phyloP scores from a whole-genome alignment of 1,139 yeast species.

The Geotrichum bryndzae region DNA sequence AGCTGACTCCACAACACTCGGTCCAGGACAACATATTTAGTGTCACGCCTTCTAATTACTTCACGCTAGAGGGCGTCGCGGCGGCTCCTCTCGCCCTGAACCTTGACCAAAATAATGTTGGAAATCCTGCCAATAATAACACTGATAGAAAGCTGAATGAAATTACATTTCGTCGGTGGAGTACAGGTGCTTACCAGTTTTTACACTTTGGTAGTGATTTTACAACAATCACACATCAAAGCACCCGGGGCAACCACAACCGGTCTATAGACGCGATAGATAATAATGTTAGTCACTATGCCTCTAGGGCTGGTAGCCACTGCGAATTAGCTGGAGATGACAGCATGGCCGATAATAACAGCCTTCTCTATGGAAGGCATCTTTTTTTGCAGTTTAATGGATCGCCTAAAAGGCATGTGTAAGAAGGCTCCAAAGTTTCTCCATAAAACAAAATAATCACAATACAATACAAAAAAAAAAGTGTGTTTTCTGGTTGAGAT shows the following conservation, averaged over 20 bases:
- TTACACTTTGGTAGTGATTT: not conserved
- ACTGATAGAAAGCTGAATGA: not conserved
- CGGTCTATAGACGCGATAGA: not conserved
- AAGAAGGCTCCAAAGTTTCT: not conserved
- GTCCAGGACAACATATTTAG: not conserved
- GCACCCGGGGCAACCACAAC: not conserved
- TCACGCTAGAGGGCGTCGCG: not conserved
- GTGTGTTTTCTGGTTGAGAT: too few relatives aligned
- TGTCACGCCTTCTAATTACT: not conserved
- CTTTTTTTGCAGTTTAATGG: not conserved
- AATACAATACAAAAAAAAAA: too few relatives aligned
- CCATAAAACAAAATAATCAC: too few relatives aligned
- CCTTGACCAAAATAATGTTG: not conserved
- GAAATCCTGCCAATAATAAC: not conserved
- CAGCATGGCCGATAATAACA: not conserved
- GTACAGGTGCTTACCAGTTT: not conserved
- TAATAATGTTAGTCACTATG: not conserved
- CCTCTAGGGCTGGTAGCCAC: not conserved
- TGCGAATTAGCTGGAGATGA: not conserved
- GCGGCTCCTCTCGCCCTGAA: not conserved
- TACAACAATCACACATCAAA: not conserved
- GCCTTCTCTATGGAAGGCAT: not conserved
- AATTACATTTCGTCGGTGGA: not conserved
- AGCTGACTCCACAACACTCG: not conserved
- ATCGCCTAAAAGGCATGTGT: not conserved